Base-by-base conservation (phyloP, 2,329 filamentous ascomycete species). In the Nothophoma quercina region DNA sequence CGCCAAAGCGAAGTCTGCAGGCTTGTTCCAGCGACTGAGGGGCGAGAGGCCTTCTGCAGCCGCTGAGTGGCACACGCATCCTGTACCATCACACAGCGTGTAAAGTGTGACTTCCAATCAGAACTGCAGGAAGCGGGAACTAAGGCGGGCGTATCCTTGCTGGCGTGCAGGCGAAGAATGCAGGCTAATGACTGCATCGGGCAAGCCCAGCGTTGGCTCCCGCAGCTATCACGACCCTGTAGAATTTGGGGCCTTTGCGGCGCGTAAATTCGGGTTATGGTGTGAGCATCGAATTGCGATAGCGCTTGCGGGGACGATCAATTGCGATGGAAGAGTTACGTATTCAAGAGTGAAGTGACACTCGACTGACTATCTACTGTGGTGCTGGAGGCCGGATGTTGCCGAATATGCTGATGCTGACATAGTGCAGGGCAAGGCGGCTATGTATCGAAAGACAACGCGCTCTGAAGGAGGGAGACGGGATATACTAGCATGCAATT, bases 51-150 rank as follows among this genome's bases (percentile, higher is more conserved):
- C 58, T 49, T 58, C 63, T 59, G 62, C 59, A 65, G 64, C 38
- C 65, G 67, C 67, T 68, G 67, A 71, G 58, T 70, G 68, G 67
- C 61, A 64, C 60, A 60, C 55, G 54, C 56, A 61, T 58, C 48
- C 58, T 56, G 64, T 54, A 54, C 62, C 47, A 68, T 71, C 69
- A 70, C 68, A 65, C 56, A 55, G 59, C 56, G 48, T 56, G 59
- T 59, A 51, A 44, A 51, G 56, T 57, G 55, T 62, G 56, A 53
- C 34, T 32, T 55, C 65, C 62, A 68, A 68, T 69, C 60, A 64
- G 26, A 44, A 28, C 34, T 51, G 49, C 51, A 58, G 49, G 23
- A 29, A 6, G 28, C 35, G 51, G 39, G 39, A 49, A 28, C 41
- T 42, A 30, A 16, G n/a, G 29, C 45, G 34, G 43, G 34, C 40